Conservation (phyloP, 306 rosid genomes). For the Trifolium repens region DNA sequence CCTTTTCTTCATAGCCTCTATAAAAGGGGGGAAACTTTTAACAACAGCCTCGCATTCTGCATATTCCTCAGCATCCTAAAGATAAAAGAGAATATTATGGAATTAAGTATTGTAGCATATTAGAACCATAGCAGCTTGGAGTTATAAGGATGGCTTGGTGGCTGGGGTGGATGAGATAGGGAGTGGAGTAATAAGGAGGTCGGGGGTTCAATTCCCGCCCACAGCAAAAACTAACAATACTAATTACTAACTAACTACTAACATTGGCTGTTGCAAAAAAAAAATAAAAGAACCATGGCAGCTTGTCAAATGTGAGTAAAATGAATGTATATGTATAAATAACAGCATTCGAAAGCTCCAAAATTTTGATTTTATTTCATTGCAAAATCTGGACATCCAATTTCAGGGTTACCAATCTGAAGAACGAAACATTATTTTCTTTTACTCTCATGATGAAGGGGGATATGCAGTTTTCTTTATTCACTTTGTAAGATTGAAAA, state of each 20-base stretch:
- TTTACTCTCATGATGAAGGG: neutral
- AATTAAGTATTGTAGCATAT: constrained; percentile 20
- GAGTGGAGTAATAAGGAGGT: no score
- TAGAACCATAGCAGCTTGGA: constrained; percentile 5
- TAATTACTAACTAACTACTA: no score
- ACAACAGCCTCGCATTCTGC: constrained; percentile 96
- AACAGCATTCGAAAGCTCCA: constrained; percentile 18
- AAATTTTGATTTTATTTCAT: constrained; percentile 22
- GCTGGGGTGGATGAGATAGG: no score
- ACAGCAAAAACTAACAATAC: no score
- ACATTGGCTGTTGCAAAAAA: no score
- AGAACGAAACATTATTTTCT: constrained; percentile 1
- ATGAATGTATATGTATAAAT: neutral
- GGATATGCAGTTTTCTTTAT: neutral
- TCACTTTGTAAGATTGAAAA: neutral
- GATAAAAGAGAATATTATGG: constrained; percentile 16
- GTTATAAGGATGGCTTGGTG: no score
- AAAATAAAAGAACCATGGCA: neutral
- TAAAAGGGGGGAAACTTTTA: constrained; percentile 84
- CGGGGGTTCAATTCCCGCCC: no score
- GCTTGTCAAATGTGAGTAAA: neutral
- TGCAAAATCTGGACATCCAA: constrained; percentile 10
- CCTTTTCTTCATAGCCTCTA: constrained; percentile 94
- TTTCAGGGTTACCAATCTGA: constrained; percentile 33
- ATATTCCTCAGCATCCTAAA: constrained; percentile 86